These are phyloP conservation scores for Polyrhizophydium stewartii DNA, from an alignment of 371 early-diverging fungal species.

Conservation along the genomic window DNA sequence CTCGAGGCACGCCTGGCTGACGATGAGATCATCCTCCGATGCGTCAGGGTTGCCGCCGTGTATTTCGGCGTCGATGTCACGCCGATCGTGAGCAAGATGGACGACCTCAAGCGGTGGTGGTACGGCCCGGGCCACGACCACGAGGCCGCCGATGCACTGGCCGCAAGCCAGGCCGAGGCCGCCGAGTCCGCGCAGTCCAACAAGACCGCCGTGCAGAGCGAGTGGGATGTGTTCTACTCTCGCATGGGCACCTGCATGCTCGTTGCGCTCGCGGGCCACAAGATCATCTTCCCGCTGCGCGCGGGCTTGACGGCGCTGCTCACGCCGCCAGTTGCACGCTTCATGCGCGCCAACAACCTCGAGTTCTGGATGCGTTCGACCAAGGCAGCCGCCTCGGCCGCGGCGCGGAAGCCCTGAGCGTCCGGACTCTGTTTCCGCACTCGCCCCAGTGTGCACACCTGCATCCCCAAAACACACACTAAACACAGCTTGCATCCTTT, in stretches of 20 bases:
- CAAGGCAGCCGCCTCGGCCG: background rate
- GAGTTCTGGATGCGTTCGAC: conserved; percentile 6
- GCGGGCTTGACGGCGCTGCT: conserved; percentile 1
- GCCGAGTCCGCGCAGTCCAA: background rate
- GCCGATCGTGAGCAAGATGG: background rate
- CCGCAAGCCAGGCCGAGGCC: too few species aligned
- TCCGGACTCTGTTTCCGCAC: too few species aligned
- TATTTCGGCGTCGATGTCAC: background rate
- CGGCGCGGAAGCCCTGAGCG: too few species aligned
- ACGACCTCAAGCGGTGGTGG: conserved; percentile 1
- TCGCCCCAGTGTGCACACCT: too few species aligned
- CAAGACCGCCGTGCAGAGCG: background rate
- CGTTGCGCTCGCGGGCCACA: conserved; percentile 5
- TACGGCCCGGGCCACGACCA: too few species aligned
- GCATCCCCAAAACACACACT: too few species aligned
- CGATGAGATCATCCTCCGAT: background rate
- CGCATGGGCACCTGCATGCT: background rate
- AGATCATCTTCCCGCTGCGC: conserved; percentile 7
- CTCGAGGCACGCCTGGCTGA: too few species aligned
- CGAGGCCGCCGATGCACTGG: too few species aligned
- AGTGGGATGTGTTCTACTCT: background rate
- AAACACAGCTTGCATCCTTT: too few species aligned
- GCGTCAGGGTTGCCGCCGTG: conserved; percentile 1
- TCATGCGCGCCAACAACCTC: background rate
- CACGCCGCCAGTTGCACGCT: conserved; percentile 1